Conservation (phyloP, 2,329 filamentous ascomycete species). For the Epichloe scottii region DNA sequence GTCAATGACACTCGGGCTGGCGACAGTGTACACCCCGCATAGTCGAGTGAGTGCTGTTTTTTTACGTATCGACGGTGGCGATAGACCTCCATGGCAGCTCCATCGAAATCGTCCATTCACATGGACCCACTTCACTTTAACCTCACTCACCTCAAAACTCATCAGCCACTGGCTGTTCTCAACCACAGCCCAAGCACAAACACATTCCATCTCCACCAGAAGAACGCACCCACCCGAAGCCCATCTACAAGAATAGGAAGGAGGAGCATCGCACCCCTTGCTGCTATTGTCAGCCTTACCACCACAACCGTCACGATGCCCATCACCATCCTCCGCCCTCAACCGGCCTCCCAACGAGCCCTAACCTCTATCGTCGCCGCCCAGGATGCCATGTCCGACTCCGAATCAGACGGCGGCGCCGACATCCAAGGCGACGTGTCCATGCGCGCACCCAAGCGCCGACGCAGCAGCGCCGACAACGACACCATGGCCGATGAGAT, state of each 20-base stretch:
- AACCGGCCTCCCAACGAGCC: slow-evolving; percentile 17
- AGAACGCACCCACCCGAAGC: not conserved
- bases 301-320: slow-evolving; percentile 23
- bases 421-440: slow-evolving; percentile 32
- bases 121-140: not conserved
- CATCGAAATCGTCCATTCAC: not conserved
- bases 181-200: not conserved
- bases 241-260: not conserved
- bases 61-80: too few relatives aligned
- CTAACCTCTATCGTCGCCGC: slow-evolving; percentile 10
- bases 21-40: too few relatives aligned
- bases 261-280: not conserved
- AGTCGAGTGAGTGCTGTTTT: too few relatives aligned
- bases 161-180: not conserved
- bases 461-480: slow-evolving; percentile 16
- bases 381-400: slow-evolving; percentile 26
- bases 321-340: slow-evolving; percentile 34
- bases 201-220: not conserved
- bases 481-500: slow-evolving; percentile 36
- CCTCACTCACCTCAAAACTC: not conserved
- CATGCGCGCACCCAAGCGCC: slow-evolving; percentile 31
- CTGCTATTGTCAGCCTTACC: not conserved
- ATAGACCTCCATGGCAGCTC: not conserved
- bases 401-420: slow-evolving; percentile 33
- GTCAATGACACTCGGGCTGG: too few relatives aligned